These are phyloP conservation scores for Oemleria cerasiformis DNA, from an alignment of 306 rosid genomes.

Conservation along the genomic window DNA sequence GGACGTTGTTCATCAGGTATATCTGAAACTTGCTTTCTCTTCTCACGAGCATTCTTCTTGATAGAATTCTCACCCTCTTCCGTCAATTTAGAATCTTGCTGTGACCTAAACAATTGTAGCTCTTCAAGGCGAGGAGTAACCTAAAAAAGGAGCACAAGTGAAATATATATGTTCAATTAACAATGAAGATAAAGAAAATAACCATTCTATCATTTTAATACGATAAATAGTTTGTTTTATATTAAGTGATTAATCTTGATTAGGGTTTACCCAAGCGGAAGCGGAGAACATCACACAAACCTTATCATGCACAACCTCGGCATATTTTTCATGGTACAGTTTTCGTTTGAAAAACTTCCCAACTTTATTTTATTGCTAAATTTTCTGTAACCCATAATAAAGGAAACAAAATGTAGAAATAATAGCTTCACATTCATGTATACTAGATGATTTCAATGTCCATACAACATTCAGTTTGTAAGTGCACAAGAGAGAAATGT, in stretches of 20 bases:
- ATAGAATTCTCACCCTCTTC: constrained; percentile 53
- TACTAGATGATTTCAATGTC: background rate
- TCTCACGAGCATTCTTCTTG: constrained; percentile 54
- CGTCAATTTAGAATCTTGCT: constrained; percentile 55
- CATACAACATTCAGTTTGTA: background rate
- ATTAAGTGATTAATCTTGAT: background rate
- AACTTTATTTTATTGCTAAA: background rate
- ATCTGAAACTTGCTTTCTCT: constrained; percentile 66
- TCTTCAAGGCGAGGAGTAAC: constrained; percentile 77
- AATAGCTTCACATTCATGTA: background rate
- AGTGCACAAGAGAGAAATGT: background rate
- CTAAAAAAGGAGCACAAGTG: constrained; percentile 30
- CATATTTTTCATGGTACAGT: background rate
- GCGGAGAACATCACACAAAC: background rate
- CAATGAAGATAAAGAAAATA: background rate
- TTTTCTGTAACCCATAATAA: background rate
- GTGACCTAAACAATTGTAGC: constrained; percentile 58
- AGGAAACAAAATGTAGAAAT: background rate
- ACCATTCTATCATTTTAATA: background rate
- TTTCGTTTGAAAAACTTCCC: background rate
- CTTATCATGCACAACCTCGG: background rate
- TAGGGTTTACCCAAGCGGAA: background rate
- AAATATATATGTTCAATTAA: background rate
- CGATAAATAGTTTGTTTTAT: background rate
- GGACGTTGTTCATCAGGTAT: constrained; percentile 42